Conservation (phyloP, 2,329 filamentous ascomycete species). For the Myrmaecium sp. region DNA sequence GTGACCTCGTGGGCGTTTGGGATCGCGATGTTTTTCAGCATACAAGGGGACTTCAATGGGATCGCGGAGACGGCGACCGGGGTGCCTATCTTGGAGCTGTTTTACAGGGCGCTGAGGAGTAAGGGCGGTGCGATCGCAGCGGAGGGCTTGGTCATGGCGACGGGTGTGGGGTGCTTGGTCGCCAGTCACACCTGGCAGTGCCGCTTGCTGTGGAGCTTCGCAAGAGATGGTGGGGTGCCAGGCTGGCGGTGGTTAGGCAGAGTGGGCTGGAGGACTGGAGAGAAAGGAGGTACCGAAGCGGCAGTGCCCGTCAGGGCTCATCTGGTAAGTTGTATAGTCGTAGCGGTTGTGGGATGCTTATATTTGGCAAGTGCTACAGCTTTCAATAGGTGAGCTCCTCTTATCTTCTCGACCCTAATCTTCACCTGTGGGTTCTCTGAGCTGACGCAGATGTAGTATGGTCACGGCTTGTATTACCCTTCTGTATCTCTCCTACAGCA, state of each 20-base stretch:
- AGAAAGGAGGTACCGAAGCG: too few species aligned
- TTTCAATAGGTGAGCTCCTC: slow-evolving; percentile 20
- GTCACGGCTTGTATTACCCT: slow-evolving; percentile 26
- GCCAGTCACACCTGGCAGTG: slow-evolving; percentile 34
- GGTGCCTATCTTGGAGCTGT: slow-evolving; percentile 32
- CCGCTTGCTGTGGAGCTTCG: slow-evolving; percentile 35
- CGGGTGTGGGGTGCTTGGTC: slow-evolving; percentile 30
- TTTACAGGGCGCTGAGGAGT: slow-evolving; percentile 25
- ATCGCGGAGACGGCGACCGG: slow-evolving; percentile 24
- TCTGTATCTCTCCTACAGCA: slow-evolving; percentile 20
- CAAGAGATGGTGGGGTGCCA: slow-evolving; percentile 32
- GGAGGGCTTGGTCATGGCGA: slow-evolving; percentile 29
- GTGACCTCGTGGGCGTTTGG: slow-evolving; percentile 31
- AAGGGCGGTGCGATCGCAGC: slow-evolving; percentile 30
- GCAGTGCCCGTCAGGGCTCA: slow-evolving; percentile 31
- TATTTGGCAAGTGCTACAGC: slow-evolving; percentile 26
- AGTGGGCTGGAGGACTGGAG: slow-evolving; percentile 17
- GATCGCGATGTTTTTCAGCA: slow-evolving; percentile 33
- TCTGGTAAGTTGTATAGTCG: slow-evolving; percentile 25
- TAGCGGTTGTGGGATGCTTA: slow-evolving; percentile 28
- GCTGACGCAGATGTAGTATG: slow-evolving; percentile 14
- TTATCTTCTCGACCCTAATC: slow-evolving; percentile 1
- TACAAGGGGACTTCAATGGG: slow-evolving; percentile 26
- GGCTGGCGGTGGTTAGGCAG: slow-evolving; percentile 23
- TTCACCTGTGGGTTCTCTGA: background rate